A percentile compares a stretch with the other conserved stretches of the same genome.
These are phyloP conservation scores for Botryotinia globosa DNA, from an alignment of 2,329 filamentous ascomycete species.

Conservation along the genomic window DNA sequence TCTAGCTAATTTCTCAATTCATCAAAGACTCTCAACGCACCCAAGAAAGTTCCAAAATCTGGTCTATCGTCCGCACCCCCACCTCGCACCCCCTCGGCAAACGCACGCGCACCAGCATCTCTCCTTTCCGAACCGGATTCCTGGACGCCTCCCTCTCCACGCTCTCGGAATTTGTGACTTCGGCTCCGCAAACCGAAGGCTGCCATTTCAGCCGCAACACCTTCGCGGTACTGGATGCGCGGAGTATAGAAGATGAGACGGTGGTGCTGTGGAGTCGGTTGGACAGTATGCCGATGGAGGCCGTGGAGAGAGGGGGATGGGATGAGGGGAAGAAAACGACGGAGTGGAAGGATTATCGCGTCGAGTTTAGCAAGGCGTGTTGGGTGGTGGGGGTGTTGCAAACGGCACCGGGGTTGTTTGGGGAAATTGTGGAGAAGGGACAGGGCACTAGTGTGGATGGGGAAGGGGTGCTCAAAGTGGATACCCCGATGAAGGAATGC, in stretches of 20 bases:
- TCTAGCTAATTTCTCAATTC: background rate
- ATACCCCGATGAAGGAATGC: background rate
- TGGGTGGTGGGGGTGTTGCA: background rate
- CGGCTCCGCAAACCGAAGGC: background rate
- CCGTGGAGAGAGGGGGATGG: background rate
- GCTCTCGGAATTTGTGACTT: background rate
- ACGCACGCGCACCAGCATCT: background rate
- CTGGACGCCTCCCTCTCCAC: background rate
- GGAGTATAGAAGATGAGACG: background rate
- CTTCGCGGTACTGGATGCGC: background rate
- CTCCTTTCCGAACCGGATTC: background rate
- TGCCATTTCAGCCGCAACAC: background rate
- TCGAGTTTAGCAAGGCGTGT: background rate
- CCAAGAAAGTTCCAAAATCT: background rate
- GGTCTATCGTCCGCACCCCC: background rate
- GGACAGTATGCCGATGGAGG: background rate
- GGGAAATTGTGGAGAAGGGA: constrained; percentile 1
- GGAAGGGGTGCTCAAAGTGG: background rate
- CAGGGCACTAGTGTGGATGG: background rate
- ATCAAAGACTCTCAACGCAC: background rate
- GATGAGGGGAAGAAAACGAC: background rate
- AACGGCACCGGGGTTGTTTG: background rate
- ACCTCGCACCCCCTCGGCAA: background rate
- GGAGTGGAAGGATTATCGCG: background rate
- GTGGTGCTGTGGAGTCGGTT: background rate